Evolutionary conservation across 805 yeast species (phyloP).

Genomic region (Saccharomyces eubayanus): DNA sequence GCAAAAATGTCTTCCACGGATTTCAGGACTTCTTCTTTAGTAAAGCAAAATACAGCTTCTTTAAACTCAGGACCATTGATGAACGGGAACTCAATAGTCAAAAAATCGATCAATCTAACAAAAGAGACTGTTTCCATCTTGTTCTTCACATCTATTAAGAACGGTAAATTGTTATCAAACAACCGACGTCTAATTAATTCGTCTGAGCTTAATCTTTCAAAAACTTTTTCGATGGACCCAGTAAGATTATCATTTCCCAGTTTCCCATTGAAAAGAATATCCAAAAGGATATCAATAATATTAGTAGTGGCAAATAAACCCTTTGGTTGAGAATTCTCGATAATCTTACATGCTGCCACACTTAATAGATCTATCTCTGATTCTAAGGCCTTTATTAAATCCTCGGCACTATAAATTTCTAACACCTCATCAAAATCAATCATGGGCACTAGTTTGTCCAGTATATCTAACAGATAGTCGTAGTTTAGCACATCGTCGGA

Average conservation of each 20-base stretch:
- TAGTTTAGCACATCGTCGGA: conserved; percentile 13
- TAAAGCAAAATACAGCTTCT: conserved; percentile 14
- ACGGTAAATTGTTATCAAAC: conserved; percentile 13
- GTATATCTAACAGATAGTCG: conserved; percentile 13
- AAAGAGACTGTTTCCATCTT: conserved; percentile 9
- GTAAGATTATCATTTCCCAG: conserved; percentile 11
- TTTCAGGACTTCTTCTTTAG: conserved; percentile 8
- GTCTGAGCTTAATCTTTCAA: conserved; percentile 14
- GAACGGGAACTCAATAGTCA: conserved; percentile 9
- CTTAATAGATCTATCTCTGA: conserved; percentile 15
- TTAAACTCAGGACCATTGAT: conserved; percentile 12
- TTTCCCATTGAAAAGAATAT: conserved; percentile 14
- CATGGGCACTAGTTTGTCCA: conserved; percentile 14
- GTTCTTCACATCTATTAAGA: conserved; percentile 12
- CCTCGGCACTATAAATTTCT: conserved; percentile 14
- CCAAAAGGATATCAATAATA: conserved; percentile 17
- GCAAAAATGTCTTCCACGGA: conserved; percentile 17
- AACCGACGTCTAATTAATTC: conserved; percentile 18
- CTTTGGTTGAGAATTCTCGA: conserved; percentile 23
- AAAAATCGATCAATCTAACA: conserved; percentile 21
- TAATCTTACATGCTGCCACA: conserved; percentile 21
- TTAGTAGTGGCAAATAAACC: conserved; percentile 17
- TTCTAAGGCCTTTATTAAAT: conserved; percentile 16
- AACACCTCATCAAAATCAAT: conserved; percentile 21
- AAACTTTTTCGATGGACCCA: conserved; percentile 16